phyloP scores from a whole-genome alignment of 768 basidiomycete genomes.

The Leucosporidium creatinivorum region DNA sequence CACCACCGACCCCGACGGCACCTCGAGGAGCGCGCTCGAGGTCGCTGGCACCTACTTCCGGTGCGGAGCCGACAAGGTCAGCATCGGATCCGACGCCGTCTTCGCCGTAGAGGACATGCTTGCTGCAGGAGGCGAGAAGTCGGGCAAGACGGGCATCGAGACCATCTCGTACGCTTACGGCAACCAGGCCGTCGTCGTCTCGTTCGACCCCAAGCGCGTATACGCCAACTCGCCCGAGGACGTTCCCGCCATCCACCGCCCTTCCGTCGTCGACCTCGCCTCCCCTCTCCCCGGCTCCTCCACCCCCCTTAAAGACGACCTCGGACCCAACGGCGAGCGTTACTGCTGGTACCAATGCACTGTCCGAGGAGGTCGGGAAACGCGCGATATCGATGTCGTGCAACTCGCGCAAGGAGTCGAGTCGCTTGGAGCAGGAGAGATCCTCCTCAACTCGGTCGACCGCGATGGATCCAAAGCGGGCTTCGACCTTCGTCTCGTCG shows the following conservation, averaged over 20 bases:
- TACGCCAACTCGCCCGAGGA: conserved; percentile 56
- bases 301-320: conserved; percentile 39
- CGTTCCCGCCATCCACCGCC: conserved; percentile 48
- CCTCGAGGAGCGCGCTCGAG: conserved; percentile 73
- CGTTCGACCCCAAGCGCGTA: conserved; percentile 81
- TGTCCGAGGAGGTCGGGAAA: conserved; percentile 82
- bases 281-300: conserved; percentile 39
- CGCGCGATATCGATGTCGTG: conserved; percentile 72
- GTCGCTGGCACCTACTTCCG: conserved; percentile 95
- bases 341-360: conserved; percentile 99
- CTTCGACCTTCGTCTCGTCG: conserved; percentile 78
- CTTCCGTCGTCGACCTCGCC: conserved; percentile 35
- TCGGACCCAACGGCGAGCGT: conserved; percentile 49
- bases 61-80: conserved; percentile 96
- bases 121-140: conserved; percentile 42
- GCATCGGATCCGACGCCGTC: conserved; percentile 93
- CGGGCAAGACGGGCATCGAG: conserved; percentile 67
- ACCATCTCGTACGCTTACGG: conserved; percentile 85
- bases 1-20: conserved; percentile 89
- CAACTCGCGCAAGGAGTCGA: conserved; percentile 91
- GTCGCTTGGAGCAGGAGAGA: conserved; percentile 83
- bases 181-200: conserved; percentile 94
- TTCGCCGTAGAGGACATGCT: conserved; percentile 76
- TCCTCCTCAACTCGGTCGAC: conserved; percentile 92
- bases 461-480: conserved; percentile 87